These are phyloP conservation scores for Yamadazyma atmosphaerica DNA, from an alignment of 1,139 yeast genomes.

Conservation along the genomic window DNA sequence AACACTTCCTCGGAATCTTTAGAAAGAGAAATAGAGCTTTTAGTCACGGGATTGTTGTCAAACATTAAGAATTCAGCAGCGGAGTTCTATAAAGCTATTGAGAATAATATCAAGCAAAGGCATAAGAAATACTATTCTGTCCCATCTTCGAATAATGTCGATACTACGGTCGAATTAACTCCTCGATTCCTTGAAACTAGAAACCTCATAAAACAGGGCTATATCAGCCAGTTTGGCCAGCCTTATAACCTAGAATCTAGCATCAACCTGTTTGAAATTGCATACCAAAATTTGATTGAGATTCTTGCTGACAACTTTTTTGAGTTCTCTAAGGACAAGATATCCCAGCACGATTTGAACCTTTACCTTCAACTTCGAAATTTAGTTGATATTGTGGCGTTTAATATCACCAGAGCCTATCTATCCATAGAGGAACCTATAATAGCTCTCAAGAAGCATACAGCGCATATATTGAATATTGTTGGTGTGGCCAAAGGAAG, in stretches of 20 bases:
- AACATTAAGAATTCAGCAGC: conserved; percentile 29
- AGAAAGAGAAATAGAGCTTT: conserved; percentile 29
- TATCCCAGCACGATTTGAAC: conserved; percentile 29
- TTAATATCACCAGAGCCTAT: conserved; percentile 63
- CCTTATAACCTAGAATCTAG: conserved; percentile 37
- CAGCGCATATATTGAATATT: conserved; percentile 55
- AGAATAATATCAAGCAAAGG: conserved; percentile 34
- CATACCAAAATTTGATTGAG: conserved; percentile 34
- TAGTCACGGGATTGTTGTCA: conserved; percentile 30
- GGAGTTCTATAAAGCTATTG: conserved; percentile 38
- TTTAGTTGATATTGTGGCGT: conserved; percentile 59
- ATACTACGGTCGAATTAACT: conserved; percentile 33
- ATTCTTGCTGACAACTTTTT: conserved; percentile 23
- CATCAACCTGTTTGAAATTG: conserved; percentile 30
- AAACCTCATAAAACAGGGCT: conserved; percentile 38
- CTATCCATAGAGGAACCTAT: conserved; percentile 62
- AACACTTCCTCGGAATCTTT: conserved; percentile 15
- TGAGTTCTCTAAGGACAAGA: conserved; percentile 14
- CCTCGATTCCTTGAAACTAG: conserved; percentile 44
- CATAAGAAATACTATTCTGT: conserved; percentile 38
- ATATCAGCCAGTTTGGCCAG: conserved; percentile 33
- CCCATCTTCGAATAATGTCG: conserved; percentile 27
- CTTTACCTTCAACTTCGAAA: conserved; percentile 38
- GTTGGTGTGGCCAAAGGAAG: conserved; percentile 14
- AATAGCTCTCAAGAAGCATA: conserved; percentile 62